Conservation (phyloP, 257 asterid genomes). For the Cordia subcordata region DNA sequence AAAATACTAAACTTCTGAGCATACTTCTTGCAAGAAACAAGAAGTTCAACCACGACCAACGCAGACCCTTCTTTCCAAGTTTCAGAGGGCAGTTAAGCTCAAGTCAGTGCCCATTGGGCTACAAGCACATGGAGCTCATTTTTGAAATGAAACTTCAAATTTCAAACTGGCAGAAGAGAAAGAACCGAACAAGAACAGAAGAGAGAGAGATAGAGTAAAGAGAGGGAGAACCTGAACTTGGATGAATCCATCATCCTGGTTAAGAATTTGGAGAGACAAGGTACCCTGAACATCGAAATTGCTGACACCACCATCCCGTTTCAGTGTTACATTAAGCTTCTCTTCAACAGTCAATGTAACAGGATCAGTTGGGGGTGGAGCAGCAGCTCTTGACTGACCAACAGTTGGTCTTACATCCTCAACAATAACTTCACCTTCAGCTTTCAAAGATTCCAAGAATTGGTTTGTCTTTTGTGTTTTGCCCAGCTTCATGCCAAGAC, state of each 20-base stretch:
- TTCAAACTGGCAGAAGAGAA: background rate
- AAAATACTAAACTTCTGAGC: too few species aligned
- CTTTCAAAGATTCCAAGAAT: conserved; percentile 83
- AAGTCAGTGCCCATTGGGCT: too few species aligned
- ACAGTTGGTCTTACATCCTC: conserved; percentile 75
- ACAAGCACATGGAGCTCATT: too few species aligned
- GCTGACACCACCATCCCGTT: conserved; percentile 81
- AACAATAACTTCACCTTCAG: conserved; percentile 83
- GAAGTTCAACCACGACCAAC: too few species aligned
- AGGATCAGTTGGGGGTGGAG: conserved; percentile 77
- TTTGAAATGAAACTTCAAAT: too few species aligned
- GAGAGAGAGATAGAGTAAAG: too few species aligned
- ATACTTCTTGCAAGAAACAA: too few species aligned
- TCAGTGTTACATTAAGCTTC: conserved; percentile 63
- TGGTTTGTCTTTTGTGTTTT: conserved; percentile 78
- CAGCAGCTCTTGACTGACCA: conserved; percentile 68
- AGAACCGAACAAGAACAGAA: background rate
- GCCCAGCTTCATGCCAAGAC: conserved; percentile 87
- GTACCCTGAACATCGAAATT: conserved; percentile 87
- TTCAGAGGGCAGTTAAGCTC: too few species aligned
- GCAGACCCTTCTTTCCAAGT: too few species aligned
- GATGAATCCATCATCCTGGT: conserved; percentile 78
- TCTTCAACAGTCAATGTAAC: conserved; percentile 84
- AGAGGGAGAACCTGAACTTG: conserved; percentile 77
- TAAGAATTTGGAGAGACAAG: conserved; percentile 75